phyloP scores from a whole-genome alignment of 2,329 filamentous ascomycete species.

The Pseudogymnoascus sp. region DNA sequence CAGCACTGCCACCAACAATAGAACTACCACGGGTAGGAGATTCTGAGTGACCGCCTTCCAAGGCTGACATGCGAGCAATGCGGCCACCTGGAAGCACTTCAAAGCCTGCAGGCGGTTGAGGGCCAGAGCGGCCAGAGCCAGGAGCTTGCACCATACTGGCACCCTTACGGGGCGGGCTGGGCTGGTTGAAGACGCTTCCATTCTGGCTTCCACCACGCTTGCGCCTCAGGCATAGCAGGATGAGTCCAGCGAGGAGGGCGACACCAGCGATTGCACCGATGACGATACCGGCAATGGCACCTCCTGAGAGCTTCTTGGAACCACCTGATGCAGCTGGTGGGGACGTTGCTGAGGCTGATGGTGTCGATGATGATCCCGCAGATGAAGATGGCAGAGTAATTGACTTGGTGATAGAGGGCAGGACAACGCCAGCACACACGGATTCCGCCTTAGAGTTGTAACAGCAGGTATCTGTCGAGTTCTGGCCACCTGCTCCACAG shows the following conservation, averaged over 20 bases:
- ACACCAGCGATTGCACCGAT: slow-evolving; percentile 69
- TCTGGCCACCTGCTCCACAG: slow-evolving; percentile 73
- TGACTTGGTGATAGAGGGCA: slow-evolving; percentile 67
- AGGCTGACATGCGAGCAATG: slow-evolving; percentile 89
- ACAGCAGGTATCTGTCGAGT: slow-evolving; percentile 93
- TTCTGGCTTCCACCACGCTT: slow-evolving; percentile 51
- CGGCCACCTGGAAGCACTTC: slow-evolving; percentile 77
- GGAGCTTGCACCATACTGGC: slow-evolving; percentile 34
- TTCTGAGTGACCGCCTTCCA: slow-evolving; percentile 66
- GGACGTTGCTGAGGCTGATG: slow-evolving; percentile 14
- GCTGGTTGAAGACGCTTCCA: slow-evolving; percentile 81
- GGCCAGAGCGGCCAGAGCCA: slow-evolving; percentile 31
- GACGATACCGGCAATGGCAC: slow-evolving; percentile 83
- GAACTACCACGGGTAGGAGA: slow-evolving; percentile 34
- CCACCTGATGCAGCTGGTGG: slow-evolving; percentile 15
- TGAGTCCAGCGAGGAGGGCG: slow-evolving; percentile 57
- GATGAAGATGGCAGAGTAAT: slow-evolving; percentile 52
- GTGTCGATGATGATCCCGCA: slow-evolving; percentile 27
- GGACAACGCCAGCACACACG: slow-evolving; percentile 65
- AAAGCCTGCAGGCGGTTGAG: slow-evolving; percentile 44
- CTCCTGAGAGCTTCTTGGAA: slow-evolving; percentile 59
- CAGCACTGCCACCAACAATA: slow-evolving; percentile 36
- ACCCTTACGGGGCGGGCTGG: slow-evolving; percentile 58
- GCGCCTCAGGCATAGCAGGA: slow-evolving; percentile 41
- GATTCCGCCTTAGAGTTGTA: slow-evolving; percentile 68